phyloP scores from a whole-genome alignment of 305 asterid genomes.

The Fraxinus dipetala region DNA sequence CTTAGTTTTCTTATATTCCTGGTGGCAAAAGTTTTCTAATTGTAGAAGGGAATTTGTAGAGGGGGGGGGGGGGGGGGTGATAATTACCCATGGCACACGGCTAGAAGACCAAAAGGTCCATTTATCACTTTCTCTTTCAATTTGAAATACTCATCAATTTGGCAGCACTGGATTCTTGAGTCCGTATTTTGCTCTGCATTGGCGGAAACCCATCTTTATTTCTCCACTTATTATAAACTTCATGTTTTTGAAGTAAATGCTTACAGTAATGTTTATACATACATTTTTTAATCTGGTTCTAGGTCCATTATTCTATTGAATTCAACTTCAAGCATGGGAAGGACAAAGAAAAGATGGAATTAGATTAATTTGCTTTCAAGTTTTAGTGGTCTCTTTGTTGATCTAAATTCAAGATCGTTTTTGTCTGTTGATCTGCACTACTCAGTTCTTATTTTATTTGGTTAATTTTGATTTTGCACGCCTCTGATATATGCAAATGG shows the following conservation, averaged over 20 bases:
- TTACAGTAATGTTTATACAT: not conserved
- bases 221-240: not conserved
- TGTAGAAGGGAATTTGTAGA: not conserved
- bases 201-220: not conserved
- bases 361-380: not conserved
- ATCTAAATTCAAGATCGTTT: not conserved
- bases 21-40: not conserved
- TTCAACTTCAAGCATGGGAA: not conserved
- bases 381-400: not conserved
- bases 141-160: not conserved
- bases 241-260: not conserved
- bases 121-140: not conserved
- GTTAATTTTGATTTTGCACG: slow-evolving; percentile 11
- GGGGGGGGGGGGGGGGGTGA: no score
- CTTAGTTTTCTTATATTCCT: not conserved
- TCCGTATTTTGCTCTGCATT: not conserved
- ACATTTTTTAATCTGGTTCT: not conserved
- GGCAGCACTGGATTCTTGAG: not conserved
- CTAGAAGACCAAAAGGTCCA: not conserved
- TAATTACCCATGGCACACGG: not conserved
- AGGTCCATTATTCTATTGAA: not conserved
- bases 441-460: not conserved
- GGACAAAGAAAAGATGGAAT: not conserved
- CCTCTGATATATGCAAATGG: not conserved
- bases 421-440: not conserved